phyloP scores from a whole-genome alignment of 495 filamentous ascomycete species.

The Jackrogersella multiformis region DNA sequence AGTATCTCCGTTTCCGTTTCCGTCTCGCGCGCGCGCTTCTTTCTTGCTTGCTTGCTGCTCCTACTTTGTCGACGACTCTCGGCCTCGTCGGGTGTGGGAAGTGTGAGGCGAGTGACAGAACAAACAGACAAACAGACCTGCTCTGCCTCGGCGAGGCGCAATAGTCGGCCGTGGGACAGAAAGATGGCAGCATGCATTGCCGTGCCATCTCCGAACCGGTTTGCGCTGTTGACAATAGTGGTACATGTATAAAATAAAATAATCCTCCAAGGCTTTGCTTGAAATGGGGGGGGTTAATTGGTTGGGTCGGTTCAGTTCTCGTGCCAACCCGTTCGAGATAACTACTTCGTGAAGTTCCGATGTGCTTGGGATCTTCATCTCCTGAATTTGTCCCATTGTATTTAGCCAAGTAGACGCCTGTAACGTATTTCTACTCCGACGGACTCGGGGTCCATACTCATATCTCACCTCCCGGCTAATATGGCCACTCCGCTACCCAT shows the following conservation, averaged over 20 bases:
- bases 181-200: background rate
- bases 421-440: background rate
- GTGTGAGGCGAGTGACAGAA: too few relatives aligned
- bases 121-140: too few relatives aligned
- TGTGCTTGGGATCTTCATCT: background rate
- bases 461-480: constrained; percentile 1
- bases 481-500: background rate
- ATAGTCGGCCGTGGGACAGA: constrained; percentile 4
- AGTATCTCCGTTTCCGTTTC: too few relatives aligned
- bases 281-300: constrained; percentile 5
- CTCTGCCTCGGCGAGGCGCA: background rate
- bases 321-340: background rate
- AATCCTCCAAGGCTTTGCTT: constrained; percentile 6
- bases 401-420: background rate
- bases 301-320: background rate
- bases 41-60: too few relatives aligned
- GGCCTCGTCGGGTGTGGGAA: too few relatives aligned
- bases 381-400: background rate
- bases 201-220: constrained; percentile 1
- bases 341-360: background rate
- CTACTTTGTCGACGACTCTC: too few relatives aligned
- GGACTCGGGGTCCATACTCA: background rate
- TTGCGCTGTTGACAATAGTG: constrained; percentile 21
- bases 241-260: constrained; percentile 24
- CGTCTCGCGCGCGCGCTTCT: too few relatives aligned